Evolutionary conservation across 2,329 filamentous ascomycete genomes (phyloP).

Genomic region (Penicillium nordicum): DNA sequence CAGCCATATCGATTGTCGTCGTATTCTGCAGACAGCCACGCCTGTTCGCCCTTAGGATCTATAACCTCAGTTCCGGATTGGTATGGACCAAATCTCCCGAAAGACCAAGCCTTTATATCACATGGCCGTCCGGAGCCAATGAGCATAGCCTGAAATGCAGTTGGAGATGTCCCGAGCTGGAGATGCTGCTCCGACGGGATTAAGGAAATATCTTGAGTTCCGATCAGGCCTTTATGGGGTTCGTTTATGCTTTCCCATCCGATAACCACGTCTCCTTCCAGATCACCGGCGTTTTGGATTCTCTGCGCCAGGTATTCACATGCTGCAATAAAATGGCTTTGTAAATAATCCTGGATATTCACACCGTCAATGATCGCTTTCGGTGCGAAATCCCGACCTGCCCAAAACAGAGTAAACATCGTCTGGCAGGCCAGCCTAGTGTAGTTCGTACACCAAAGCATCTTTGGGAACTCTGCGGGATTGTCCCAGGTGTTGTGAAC

Average conservation of each 20-base stretch:
- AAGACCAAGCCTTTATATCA: constrained; percentile 87
- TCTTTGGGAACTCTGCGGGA: constrained; percentile 84
- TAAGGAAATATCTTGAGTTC: constrained; percentile 74
- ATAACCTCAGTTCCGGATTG: constrained; percentile 79
- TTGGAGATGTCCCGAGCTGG: constrained; percentile 89
- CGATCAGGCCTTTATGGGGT: constrained; percentile 83
- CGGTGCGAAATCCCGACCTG: constrained; percentile 83
- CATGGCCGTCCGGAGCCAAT: constrained; percentile 84
- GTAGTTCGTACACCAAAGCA: constrained; percentile 99
- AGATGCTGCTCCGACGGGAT: constrained; percentile 85
- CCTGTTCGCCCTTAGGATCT: constrained; percentile 81
- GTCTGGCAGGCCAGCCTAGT: constrained; percentile 79
- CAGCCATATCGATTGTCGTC: constrained; percentile 87
- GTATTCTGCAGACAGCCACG: constrained; percentile 77
- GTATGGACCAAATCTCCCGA: constrained; percentile 87
- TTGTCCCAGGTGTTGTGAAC: constrained; percentile 92
- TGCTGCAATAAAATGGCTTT: constrained; percentile 78
- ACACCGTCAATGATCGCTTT: constrained; percentile 92
- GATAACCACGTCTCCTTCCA: constrained; percentile 84
- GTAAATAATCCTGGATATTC: constrained; percentile 95
- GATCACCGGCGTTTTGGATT: constrained; percentile 83
- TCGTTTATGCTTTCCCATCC: constrained; percentile 98
- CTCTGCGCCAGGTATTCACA: constrained; percentile 75
- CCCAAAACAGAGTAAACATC: constrained; percentile 94
- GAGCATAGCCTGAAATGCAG: constrained; percentile 88